Conservation (phyloP, 108 stramenopile genomes). For the Cyclotella cryptica region DNA sequence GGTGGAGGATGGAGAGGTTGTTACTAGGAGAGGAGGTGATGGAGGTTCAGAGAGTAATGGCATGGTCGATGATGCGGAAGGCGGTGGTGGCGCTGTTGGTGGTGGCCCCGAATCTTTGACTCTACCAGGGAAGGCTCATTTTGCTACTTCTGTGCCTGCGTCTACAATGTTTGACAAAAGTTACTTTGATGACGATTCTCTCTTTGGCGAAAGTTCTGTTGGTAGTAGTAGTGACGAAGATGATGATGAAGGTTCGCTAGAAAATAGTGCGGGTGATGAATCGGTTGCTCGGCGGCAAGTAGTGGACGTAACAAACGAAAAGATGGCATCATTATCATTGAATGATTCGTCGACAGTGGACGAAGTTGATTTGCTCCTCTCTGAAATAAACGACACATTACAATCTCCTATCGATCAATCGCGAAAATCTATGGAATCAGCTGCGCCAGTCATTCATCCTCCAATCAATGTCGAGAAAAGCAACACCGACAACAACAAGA, state of each 20-base stretch:
- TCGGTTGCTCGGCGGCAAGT: conserved; percentile 22
- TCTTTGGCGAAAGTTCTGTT: conserved; percentile 71
- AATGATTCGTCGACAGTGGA: conserved; percentile 16
- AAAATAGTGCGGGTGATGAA: conserved; percentile 12
- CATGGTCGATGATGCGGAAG: not conserved
- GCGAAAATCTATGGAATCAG: conserved; percentile 16
- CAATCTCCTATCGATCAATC: conserved; percentile 24
- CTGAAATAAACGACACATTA: conserved; percentile 51
- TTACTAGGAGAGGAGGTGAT: conserved; percentile 1
- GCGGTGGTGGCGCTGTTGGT: not conserved
- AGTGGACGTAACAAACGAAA: not conserved
- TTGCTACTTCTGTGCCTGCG: conserved; percentile 6
- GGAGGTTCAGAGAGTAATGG: conserved; percentile 3
- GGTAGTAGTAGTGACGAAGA: conserved; percentile 34
- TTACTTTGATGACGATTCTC: conserved; percentile 86
- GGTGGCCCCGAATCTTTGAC: not conserved
- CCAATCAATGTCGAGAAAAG: conserved; percentile 14
- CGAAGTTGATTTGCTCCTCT: conserved; percentile 70
- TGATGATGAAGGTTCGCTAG: conserved; percentile 22
- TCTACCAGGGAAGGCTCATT: not conserved
- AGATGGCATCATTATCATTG: not conserved
- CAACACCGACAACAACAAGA: conserved; percentile 15
- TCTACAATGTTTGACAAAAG: conserved; percentile 54
- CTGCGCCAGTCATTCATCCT: conserved; percentile 50
- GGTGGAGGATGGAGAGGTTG: conserved; percentile 33